Evolutionary conservation across 1,139 yeast genomes (phyloP), one percentile per base, ranked within the genome.

Genomic region (Candida labiduridarum): DNA sequence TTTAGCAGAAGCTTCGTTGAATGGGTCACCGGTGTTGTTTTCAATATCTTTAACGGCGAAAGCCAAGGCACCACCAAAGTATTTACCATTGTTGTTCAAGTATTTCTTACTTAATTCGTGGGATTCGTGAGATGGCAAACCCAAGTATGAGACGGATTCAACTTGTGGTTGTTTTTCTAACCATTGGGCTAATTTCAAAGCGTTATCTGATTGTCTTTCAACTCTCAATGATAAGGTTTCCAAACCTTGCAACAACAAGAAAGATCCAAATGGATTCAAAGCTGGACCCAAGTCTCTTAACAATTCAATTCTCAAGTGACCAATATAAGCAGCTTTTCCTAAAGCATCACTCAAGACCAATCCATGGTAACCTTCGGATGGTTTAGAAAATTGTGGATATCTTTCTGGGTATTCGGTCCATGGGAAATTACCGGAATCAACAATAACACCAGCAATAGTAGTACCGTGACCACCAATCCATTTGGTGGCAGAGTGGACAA

Each of bases 381-480:
- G 97, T 67, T 87, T 71, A 36, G 92, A 86, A 67, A 91, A 87
- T 69, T 91, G 97, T 46, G 97, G 97, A 78, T 79, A 92, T 69
- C 86, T 89, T 65, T 85, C 85, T 47, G 96, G 95, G 73, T 89
- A 82, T 56, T 89, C 81, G 54, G 80, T 76, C 94, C 96, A 94
- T 61, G 94, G 95, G 79, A 94, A 94, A 54, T 87, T 89, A 60
- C 97, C 97, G 41, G 91, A 82, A 69, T 89, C 97, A 49, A 94
- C 80, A 57, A 94, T 79, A 49, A 86, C 89, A 75, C 99, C 99
- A 48, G 89, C 97, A 68, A 94, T 85, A 48, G 97, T 89, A 53
- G 91, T 91, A 65, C 98, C 98, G 67, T 92, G 98, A 54, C 97
- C 99, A 58, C 96, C 96, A 60, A 94, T 91, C 97, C 97, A 94